Evolutionary conservation across 1,139 yeast genomes (phyloP), one percentile per base, ranked within the genome.

Genomic region (Arxiozyma slooffiae): DNA sequence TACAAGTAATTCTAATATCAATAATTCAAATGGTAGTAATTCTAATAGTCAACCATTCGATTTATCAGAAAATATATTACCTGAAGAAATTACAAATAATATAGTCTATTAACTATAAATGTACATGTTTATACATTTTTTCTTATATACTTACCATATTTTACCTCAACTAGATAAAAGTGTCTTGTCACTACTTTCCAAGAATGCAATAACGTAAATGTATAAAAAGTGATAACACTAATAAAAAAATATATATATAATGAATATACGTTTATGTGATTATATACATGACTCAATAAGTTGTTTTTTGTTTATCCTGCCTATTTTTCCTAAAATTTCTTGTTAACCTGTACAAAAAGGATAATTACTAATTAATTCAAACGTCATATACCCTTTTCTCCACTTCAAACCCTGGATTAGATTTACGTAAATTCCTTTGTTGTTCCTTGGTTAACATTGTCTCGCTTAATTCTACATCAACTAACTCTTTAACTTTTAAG

Each of bases 401-500:
- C 41, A 79, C 73, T 9, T 64, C 64, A 58, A 78, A 83, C 0
- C 95, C 95, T 14, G 87, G 80, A 47, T 76, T 76, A 1, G 66
- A 57, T 64, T 78, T 82, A 68, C 90, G 77, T 44, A 72, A 73
- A n/a, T 62, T 63, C 51, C 82, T 73, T 63, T 81, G 72, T 60
- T 83, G 73, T n/a, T 68, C 66, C 47, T 72, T 75, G 1, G 79
- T 67, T 60, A 78, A 68, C 24, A 67, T 69, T 39, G 74, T 70
- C 45, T 81, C 81, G 8, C 85, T 82, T 43, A 89, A 72, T 59
- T 89, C 94, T 34, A 92, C 94, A 52, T 78, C 78, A n/a, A 92
- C 92, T 52, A 92, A 73, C 67, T 92, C 97, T 68, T 92, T 92
- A 50, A 92, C 87, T 53, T 78, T 75, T 47, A 88, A 80, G 53